phyloP scores from a whole-genome alignment of 1,284 basidiomycete species.

The Thelephora terrestris region DNA sequence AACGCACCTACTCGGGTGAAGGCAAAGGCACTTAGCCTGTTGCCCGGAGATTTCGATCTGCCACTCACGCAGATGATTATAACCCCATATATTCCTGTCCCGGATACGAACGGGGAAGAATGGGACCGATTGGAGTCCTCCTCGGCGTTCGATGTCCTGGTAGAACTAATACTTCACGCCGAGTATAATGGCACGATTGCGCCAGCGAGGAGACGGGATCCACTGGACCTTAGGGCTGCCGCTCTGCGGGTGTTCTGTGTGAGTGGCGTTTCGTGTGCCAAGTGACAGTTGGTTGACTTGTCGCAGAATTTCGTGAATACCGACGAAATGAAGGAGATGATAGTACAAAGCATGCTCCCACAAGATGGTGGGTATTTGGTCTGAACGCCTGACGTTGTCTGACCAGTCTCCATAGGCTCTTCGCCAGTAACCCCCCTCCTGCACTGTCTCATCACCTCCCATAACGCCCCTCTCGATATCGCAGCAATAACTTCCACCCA shows the following conservation, averaged over 20 bases:
- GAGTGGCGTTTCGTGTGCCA: conserved; percentile 8
- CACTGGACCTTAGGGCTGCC: conserved; percentile 53
- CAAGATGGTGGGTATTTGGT: conserved; percentile 30
- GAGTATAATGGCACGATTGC: conserved; percentile 64
- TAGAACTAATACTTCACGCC: conserved; percentile 65
- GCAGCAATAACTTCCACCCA: conserved; percentile 51
- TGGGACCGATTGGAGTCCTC: conserved; percentile 74
- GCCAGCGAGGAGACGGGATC: conserved; percentile 44
- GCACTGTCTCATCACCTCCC: conserved; percentile 47
- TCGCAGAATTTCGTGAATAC: conserved; percentile 62
- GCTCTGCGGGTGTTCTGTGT: conserved; percentile 69
- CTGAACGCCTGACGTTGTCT: background rate
- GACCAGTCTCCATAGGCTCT: conserved; percentile 19
- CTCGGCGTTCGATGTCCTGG: conserved; percentile 65
- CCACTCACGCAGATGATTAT: conserved; percentile 52
- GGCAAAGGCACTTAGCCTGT: conserved; percentile 52
- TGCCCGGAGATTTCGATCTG: conserved; percentile 52
- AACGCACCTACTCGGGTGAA: conserved; percentile 87
- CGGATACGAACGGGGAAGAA: conserved; percentile 78
- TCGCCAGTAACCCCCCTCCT: conserved; percentile 55
- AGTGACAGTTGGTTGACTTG: background rate
- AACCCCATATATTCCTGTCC: conserved; percentile 74
- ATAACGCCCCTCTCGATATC: conserved; percentile 42
- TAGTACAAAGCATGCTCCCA: conserved; percentile 59
- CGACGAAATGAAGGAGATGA: conserved; percentile 55